Base-by-base conservation (phyloP, 169 alveolate species). In the Eimeria falciformis region DNA sequence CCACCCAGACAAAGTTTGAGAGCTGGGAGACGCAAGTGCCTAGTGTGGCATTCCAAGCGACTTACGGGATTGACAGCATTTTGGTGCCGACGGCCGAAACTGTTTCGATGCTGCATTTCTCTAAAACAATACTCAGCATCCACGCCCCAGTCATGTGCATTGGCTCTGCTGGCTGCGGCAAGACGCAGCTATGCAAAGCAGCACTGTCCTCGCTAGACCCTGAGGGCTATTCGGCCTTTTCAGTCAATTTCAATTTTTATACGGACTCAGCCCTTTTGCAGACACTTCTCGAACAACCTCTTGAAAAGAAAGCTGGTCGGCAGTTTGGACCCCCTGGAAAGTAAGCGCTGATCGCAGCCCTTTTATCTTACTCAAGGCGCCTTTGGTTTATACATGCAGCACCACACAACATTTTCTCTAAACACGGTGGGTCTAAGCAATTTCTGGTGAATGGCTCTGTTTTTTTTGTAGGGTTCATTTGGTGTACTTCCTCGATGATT, bases 81-180 rank as follows among this genome's bases (percentile, higher is more conserved):
- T 97, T 98, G 37, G 98, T 97, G 18, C 98, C 98, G 55, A 96
- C 98, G 40, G 95, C 97, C 56, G 98, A 97, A 95, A 97, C 98
- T 46, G 95, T 96, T 45, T 97, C 99, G n/a, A 96, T 97, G 92
- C 94, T 97, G 17, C 97, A 96, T 92, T 92, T 98, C 91, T 96
- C 97, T 97, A 96, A 95, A 92, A 95, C 96, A 47, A 95, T 96
- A 93, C 94, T 97, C 40, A 92, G 92, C 46, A 96, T 97, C 14
- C 97, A 97, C 45, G 96, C 96, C 71, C 97, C 98, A 9, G 96
- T 98, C 69, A 95, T 98, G 94, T 95, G 97, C 93, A 97, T 97
- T 78, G 99, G 99, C 75, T 95, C 96, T 92, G 98, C 99, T 25
- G 99, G 99, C n/a, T 97, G 99, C 95, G 99, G 99, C 90, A 98